Conservation (phyloP, 2,329 filamentous ascomycete genomes). For the Lasiodiplodia sp. region DNA sequence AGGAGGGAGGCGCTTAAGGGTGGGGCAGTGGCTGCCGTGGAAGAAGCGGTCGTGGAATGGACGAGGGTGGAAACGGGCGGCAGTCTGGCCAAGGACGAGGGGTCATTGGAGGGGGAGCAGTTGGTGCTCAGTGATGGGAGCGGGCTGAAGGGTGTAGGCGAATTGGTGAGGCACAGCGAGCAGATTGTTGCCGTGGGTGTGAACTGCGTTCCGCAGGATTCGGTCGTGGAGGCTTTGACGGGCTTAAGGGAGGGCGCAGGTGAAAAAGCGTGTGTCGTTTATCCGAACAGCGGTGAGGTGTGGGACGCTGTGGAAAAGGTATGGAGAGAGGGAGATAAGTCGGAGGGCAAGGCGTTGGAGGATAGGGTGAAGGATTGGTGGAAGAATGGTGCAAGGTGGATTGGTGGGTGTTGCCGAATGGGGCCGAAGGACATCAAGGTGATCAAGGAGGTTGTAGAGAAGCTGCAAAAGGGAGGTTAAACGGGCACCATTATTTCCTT, state of each 20-base stretch:
- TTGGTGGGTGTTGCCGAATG: slow-evolving; percentile 58
- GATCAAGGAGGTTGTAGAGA: slow-evolving; percentile 35
- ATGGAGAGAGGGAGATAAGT: slow-evolving; percentile 41
- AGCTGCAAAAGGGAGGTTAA: background rate
- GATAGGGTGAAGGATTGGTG: slow-evolving; percentile 44
- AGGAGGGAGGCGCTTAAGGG: slow-evolving; percentile 2
- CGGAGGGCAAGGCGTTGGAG: slow-evolving; percentile 37
- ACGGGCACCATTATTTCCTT: background rate
- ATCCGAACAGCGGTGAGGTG: slow-evolving; percentile 51
- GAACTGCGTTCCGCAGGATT: slow-evolving; percentile 52
- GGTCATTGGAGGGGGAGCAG: slow-evolving; percentile 35
- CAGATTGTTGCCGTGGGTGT: slow-evolving; percentile 54
- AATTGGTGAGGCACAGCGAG: slow-evolving; percentile 38
- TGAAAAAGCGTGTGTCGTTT: slow-evolving; percentile 4
- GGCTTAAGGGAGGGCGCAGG: slow-evolving; percentile 34
- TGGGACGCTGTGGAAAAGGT: slow-evolving; percentile 52
- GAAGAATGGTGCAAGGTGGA: slow-evolving; percentile 48
- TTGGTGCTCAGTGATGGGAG: slow-evolving; percentile 53
- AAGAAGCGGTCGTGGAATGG: background rate
- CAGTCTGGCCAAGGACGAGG: background rate
- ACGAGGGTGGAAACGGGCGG: background rate
- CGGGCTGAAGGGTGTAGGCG: slow-evolving; percentile 42
- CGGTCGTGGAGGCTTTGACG: slow-evolving; percentile 44
- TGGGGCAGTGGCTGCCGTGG: background rate
- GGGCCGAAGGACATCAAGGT: slow-evolving; percentile 50